Base-by-base conservation (phyloP, 1,284 basidiomycete species). In the Ceraceosorus guamensis region DNA sequence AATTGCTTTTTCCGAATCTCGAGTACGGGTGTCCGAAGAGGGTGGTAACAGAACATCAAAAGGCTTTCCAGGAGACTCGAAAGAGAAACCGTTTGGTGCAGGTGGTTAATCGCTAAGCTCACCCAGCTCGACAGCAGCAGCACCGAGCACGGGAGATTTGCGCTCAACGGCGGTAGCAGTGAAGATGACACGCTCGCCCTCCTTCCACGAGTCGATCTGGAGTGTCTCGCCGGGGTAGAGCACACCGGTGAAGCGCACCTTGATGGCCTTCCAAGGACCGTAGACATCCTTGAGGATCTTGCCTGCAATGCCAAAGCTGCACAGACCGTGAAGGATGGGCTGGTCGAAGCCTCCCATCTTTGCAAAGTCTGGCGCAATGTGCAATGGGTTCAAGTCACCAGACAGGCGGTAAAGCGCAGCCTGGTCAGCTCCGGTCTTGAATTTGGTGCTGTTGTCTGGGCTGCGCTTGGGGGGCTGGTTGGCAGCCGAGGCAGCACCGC, bases 151-250 rank as follows among this genome's bases (percentile, higher is more conserved):
- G 6, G 81, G 78, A 0, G 83, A 78, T 54, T 82, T 81, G 44
- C 88, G 82, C 74, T 91, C 89, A 76, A 89, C 89, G 31, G 86
- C 85, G 75, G 79, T 87, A 59, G 78, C 75, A 91, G 88, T 81
- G 78, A 98, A 98, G 63, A 96, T 84, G 63, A 97, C 86, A 79
- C 87, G 96, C 70, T 83, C 79, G 16, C 87, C 89, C 70, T 96
- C 91, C 77, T 92, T 96, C 93, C 93, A 98, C 91, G 96, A 95
- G 56, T 62, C 64, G n/a, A 67, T 68, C 63, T 67, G 66, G 52
- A 72, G 63, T 57, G 93, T 97, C 80, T 98, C 91, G 8, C 92
- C 92, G 4, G 93, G 93, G 75, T 87, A 92, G 35, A 98, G 90
- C 5, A 87, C 83, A n/a, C 88, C 89, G 0, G 86, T 83, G 77